Base-by-base conservation (phyloP, 2,329 filamentous ascomycete species). In the Dendrostoma leiphaemia region DNA sequence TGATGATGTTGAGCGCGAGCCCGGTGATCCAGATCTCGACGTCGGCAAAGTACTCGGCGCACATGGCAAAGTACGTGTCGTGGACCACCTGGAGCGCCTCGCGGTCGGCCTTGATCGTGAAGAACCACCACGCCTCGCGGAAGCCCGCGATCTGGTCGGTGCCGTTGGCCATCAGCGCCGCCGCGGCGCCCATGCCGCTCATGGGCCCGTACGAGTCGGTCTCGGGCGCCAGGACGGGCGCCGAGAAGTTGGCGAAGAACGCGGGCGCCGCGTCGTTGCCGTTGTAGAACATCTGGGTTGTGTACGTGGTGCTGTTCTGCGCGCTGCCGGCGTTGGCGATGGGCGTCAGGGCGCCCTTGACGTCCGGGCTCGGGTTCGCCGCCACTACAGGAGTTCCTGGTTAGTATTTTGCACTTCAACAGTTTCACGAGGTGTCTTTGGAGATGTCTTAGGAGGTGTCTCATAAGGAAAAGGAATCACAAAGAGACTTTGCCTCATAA, bases 241-340 rank as follows among this genome's bases (percentile, higher is more conserved):
- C 19, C 35, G 46, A 54, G 37, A 54, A 49, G 26, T 48, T 48
- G 19, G 44, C 26, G 17, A 43, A 48, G 37, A 43, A 35, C n/a
- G 24, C 41, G 9, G 51, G 47, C 12, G 34, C 35, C 6, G 51
- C 37, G 19, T 28, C 19, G 15, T 49, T 55, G 9, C 48, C 53
- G 40, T 51, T 55, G 21, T 23, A 55, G 32, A 55, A 55, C 13
- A 55, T 28, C 13, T 35, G 45, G 40, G 40, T 19, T 8, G 31
- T 24, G 28, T 55, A 55, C 1, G 47, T 44, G 5, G 48, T 32
- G 8, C 19, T 29, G 4, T 31, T 51, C 19, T 31, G 41, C 15
- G 28, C 26, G 15, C 34, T 26, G 3, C 37, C 46, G 28, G 31
- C 40, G 23, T 31, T 43, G 7, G 41, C 47, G 3, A 47, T 23